Conservation (phyloP, 2,329 filamentous ascomycete genomes). For the Diaporthe longicolla region DNA sequence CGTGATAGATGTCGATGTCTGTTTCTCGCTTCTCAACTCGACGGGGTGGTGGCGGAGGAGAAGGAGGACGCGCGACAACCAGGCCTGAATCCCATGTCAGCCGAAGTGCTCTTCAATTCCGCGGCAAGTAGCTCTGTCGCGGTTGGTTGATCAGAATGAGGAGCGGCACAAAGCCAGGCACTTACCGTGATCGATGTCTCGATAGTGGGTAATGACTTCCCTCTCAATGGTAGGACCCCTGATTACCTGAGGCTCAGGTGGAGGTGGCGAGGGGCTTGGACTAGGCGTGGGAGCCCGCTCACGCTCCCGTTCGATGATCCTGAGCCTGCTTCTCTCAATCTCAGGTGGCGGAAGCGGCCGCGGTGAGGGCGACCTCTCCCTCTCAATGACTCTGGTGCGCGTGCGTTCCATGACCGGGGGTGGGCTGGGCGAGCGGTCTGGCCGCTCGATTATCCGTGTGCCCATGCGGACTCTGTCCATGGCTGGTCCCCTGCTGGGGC, state of each 20-base stretch:
- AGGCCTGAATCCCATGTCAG: conserved; percentile 57
- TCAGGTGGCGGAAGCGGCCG: conserved; percentile 54
- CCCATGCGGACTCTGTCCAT: conserved; percentile 45
- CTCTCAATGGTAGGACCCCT: conserved; percentile 85
- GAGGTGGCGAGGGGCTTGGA: conserved; percentile 66
- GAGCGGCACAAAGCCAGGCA: conserved; percentile 32
- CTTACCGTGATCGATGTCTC: conserved; percentile 88
- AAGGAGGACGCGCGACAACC: conserved; percentile 62
- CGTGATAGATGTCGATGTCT: conserved; percentile 73
- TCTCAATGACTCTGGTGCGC: conserved; percentile 59
- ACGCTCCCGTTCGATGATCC: conserved; percentile 64
- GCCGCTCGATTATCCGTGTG: conserved; percentile 55
- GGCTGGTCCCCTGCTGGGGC: conserved; percentile 42
- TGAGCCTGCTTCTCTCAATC: conserved; percentile 62
- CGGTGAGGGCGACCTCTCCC: conserved; percentile 55
- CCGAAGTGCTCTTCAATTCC: background rate
- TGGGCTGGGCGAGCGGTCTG: conserved; percentile 57
- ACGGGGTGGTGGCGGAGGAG: conserved; percentile 64
- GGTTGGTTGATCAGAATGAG: too few relatives aligned
- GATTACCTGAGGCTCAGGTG: conserved; percentile 76
- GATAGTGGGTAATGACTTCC: conserved; percentile 90
- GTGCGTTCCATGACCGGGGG: conserved; percentile 52
- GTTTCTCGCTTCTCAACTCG: conserved; percentile 66
- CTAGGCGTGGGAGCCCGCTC: conserved; percentile 61
- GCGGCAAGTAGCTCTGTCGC: too few relatives aligned